Percentiles rank a stretch among this genome's conserved stretches.
phyloP scores from a whole-genome alignment of 192 early-diverging fungal species.

The Rhizoclosmatium sp. region DNA sequence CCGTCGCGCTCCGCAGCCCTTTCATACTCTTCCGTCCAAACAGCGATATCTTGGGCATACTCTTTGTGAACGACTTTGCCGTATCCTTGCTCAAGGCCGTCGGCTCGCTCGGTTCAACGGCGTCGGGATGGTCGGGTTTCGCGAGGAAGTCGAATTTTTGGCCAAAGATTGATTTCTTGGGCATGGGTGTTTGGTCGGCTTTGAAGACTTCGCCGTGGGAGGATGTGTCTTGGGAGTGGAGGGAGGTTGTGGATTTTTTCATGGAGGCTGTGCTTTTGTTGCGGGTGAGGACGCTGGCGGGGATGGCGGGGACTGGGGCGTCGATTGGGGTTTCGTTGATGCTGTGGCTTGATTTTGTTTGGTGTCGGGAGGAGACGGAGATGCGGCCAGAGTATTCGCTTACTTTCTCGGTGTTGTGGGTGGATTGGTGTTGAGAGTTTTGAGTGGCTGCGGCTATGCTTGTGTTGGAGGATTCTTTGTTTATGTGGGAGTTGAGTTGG shows the following conservation, averaged over 20 bases:
- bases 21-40: conserved; percentile 34
- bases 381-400: conserved; percentile 16
- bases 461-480: neutral
- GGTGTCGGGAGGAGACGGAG: conserved; percentile 24
- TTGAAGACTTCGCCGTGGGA: neutral
- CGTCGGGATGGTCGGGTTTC: conserved; percentile 1
- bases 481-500: neutral
- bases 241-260: neutral
- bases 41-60: conserved; percentile 34
- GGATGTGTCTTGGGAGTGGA: neutral
- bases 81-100: conserved; percentile 14
- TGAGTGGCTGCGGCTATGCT: neutral
- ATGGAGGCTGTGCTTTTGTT: neutral
- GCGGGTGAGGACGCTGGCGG: neutral
- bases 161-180: neutral
- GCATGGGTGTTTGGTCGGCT: neutral
- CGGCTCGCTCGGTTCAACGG: neutral
- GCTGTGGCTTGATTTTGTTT: conserved; percentile 10
- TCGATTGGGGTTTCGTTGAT: conserved; percentile 11
- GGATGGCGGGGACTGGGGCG: conserved; percentile 21
- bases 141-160: conserved; percentile 20
- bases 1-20: conserved; percentile 7
- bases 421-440: neutral
- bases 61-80: conserved; percentile 5
- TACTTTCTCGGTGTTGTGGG: neutral